Conservation (phyloP, 108 stramenopile genomes). For the Cyclostephanos invisitatus region DNA sequence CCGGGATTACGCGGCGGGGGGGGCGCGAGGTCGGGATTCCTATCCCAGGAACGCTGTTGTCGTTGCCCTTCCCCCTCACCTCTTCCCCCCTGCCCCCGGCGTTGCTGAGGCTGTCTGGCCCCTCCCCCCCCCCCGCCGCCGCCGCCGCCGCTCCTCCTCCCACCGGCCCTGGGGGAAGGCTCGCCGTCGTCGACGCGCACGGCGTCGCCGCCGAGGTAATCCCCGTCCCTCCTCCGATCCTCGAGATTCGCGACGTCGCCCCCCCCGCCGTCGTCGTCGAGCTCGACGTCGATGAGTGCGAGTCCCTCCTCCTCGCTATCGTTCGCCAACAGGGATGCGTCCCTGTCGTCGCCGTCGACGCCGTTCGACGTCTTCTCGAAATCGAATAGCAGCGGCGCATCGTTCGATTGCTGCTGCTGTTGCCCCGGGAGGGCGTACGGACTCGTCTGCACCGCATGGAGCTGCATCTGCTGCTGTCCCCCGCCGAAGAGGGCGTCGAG, state of each 20-base stretch:
- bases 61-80: too few species aligned
- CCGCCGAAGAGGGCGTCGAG: constrained; percentile 19
- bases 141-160: background rate
- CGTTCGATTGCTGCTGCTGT: constrained; percentile 16
- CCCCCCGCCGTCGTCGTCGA: constrained; percentile 26
- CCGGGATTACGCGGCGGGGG: constrained; percentile 44
- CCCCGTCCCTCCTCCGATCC: constrained; percentile 28
- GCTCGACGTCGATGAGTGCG: constrained; percentile 44
- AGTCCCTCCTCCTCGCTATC: constrained; percentile 40
- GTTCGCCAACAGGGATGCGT: constrained; percentile 3
- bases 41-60: background rate
- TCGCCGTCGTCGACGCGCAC: background rate
- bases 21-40: constrained; percentile 42
- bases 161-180: constrained; percentile 10
- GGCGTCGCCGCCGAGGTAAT: constrained; percentile 13
- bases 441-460: constrained; percentile 4
- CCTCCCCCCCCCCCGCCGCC: background rate
- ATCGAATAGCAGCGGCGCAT: constrained; percentile 7
- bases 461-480: constrained; percentile 16
- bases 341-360: background rate
- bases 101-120: background rate
- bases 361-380: background rate
- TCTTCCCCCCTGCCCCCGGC: background rate
- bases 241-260: background rate
- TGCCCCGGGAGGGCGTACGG: constrained; percentile 40